phyloP scores from a whole-genome alignment of 768 basidiomycete species.

The Psilocybe tampanensis region DNA sequence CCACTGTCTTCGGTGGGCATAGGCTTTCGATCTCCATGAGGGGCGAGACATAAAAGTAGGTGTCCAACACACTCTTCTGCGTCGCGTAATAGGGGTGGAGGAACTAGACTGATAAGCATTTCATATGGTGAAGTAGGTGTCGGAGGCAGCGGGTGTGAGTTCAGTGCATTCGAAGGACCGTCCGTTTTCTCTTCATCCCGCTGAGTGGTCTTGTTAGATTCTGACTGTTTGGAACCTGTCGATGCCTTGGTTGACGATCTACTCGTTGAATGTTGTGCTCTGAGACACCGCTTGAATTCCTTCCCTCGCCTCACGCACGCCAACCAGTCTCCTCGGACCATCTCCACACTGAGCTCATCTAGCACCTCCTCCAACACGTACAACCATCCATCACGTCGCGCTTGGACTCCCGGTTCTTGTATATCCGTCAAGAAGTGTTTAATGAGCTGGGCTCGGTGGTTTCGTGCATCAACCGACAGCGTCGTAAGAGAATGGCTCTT shows the following conservation, averaged over 20 bases:
- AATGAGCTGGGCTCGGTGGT: conserved; percentile 43
- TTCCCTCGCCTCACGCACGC: conserved; percentile 41
- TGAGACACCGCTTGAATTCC: conserved; percentile 14
- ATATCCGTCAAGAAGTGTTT: conserved; percentile 42
- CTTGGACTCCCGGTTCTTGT: conserved; percentile 30
- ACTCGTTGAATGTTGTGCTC: background rate
- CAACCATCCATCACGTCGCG: conserved; percentile 43
- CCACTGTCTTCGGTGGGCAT: conserved; percentile 40
- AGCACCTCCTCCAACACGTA: conserved; percentile 47
- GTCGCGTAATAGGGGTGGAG: conserved; percentile 29
- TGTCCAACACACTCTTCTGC: conserved; percentile 36
- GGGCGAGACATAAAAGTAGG: conserved; percentile 53
- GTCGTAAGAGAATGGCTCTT: conserved; percentile 19
- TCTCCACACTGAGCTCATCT: conserved; percentile 43
- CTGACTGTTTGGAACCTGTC: background rate
- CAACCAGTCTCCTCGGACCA: conserved; percentile 49
- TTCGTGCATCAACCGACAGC: conserved; percentile 41
- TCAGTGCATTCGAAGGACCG: background rate
- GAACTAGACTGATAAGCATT: conserved; percentile 24
- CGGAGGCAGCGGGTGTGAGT: background rate
- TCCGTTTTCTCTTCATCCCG: background rate
- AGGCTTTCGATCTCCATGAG: conserved; percentile 32
- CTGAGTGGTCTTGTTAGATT: background rate
- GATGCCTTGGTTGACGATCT: background rate
- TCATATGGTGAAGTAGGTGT: conserved; percentile 18